phyloP scores from a whole-genome alignment of 495 filamentous ascomycete species.

The Hyaloscypha bicolor region DNA sequence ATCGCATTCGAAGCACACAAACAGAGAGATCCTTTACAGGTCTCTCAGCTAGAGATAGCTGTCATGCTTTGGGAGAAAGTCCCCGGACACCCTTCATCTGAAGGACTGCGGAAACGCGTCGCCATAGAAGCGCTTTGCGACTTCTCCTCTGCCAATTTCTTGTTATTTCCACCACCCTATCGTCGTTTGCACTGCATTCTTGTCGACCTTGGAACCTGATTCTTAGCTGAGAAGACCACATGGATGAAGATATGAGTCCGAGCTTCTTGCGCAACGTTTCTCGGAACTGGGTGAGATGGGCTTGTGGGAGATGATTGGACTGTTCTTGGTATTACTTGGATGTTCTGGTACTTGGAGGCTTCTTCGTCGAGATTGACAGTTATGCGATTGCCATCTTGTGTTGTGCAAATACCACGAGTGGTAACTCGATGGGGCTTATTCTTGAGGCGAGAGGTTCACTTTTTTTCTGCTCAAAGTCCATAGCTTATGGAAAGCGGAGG shows the following conservation, averaged over 20 bases:
- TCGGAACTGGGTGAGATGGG: conserved; percentile 35
- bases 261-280: conserved; percentile 46
- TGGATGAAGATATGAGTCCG: conserved; percentile 91
- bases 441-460: conserved; percentile 92
- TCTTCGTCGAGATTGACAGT: conserved; percentile 95
- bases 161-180: conserved; percentile 52
- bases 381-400: conserved; percentile 89
- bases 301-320: conserved; percentile 40
- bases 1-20: conserved; percentile 99
- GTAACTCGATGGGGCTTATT: conserved; percentile 99
- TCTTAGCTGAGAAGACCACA: conserved; percentile 47
- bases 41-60: conserved; percentile 40
- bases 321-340: conserved; percentile 34
- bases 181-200: conserved; percentile 32
- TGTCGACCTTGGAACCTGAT: conserved; percentile 26
- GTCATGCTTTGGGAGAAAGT: conserved; percentile 99
- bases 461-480: conserved; percentile 54
- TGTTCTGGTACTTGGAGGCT: conserved; percentile 36
- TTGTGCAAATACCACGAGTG: conserved; percentile 50
- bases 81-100: conserved; percentile 85
- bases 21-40: conserved; percentile 65
- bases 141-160: conserved; percentile 57
- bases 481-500: conserved; percentile 68
- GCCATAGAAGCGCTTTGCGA: conserved; percentile 92
- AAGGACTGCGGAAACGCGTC: conserved; percentile 92